These are phyloP conservation scores for Allium fistulosum DNA, from an alignment of 106 monocot species.

Conservation along the genomic window DNA sequence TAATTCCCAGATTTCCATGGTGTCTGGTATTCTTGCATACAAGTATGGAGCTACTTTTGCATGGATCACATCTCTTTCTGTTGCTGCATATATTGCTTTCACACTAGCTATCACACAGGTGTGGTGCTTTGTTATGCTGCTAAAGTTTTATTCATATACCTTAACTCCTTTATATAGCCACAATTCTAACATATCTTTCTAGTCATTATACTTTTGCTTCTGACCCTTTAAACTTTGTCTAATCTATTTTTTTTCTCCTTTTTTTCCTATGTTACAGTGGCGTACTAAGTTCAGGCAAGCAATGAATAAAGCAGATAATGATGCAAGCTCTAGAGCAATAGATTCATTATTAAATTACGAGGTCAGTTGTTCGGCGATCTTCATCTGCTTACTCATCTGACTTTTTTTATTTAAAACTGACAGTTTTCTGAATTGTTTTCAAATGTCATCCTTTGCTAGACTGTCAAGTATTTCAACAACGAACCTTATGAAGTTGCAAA, in stretches of 20 bases:
- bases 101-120: constrained; percentile 94
- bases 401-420: not conserved
- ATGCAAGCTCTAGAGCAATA: constrained; percentile 83
- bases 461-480: constrained; percentile 99
- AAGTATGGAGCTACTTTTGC: constrained; percentile 90
- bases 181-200: not conserved
- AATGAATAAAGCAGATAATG: constrained; percentile 99
- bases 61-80: constrained; percentile 92
- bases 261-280: constrained; percentile 52
- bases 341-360: constrained; percentile 97
- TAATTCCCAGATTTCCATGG: constrained; percentile 83
- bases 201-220: not conserved
- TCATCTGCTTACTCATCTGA: not conserved
- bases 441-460: constrained; percentile 37
- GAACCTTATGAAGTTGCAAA: constrained; percentile 81
- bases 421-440: not conserved
- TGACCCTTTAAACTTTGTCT: not conserved
- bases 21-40: constrained; percentile 95
- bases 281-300: constrained; percentile 85
- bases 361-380: constrained; percentile 28
- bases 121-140: not conserved
- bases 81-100: constrained; percentile 90
- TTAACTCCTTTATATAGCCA: not conserved
- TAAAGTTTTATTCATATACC: not conserved
- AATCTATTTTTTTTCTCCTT: not conserved